phyloP scores from a whole-genome alignment of 108 stramenopile species.

The Nitzschia sp. region DNA sequence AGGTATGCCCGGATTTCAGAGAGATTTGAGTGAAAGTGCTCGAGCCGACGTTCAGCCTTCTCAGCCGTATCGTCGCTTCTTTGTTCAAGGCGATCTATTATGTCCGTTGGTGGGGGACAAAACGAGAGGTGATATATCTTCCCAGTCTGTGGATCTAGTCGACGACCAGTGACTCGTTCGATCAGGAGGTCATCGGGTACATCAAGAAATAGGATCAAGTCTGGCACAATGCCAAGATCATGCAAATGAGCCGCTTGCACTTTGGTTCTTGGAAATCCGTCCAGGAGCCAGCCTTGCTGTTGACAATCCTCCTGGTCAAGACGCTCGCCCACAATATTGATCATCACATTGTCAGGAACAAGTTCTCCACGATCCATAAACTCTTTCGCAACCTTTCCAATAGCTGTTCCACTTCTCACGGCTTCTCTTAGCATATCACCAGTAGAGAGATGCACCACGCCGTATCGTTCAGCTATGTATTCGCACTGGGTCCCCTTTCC shows the following conservation, averaged over 20 bases:
- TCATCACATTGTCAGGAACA: slow-evolving; percentile 92
- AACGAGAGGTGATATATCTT: slow-evolving; percentile 93
- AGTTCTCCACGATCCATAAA: slow-evolving; percentile 87
- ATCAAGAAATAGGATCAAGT: slow-evolving; percentile 90
- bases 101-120: slow-evolving; percentile 83
- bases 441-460: slow-evolving; percentile 87
- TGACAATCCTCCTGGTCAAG: slow-evolving; percentile 47
- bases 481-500: slow-evolving; percentile 97
- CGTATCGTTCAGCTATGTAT: slow-evolving; percentile 83
- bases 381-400: slow-evolving; percentile 86
- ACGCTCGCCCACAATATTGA: slow-evolving; percentile 83
- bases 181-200: slow-evolving; percentile 93
- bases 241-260: slow-evolving; percentile 91
- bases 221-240: slow-evolving; percentile 69
- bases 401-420: slow-evolving; percentile 65
- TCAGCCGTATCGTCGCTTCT: slow-evolving; percentile 96
- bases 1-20: slow-evolving; percentile 21
- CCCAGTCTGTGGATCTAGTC: slow-evolving; percentile 93
- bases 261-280: slow-evolving; percentile 94
- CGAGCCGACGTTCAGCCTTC: slow-evolving; percentile 76
- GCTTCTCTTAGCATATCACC: slow-evolving; percentile 94
- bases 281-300: slow-evolving; percentile 78
- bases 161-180: slow-evolving; percentile 87
- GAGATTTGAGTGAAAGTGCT: slow-evolving; percentile 85
- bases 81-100: slow-evolving; percentile 77